phyloP scores from a whole-genome alignment of 148 eudicot species.

The Chenopodium formosanum region DNA sequence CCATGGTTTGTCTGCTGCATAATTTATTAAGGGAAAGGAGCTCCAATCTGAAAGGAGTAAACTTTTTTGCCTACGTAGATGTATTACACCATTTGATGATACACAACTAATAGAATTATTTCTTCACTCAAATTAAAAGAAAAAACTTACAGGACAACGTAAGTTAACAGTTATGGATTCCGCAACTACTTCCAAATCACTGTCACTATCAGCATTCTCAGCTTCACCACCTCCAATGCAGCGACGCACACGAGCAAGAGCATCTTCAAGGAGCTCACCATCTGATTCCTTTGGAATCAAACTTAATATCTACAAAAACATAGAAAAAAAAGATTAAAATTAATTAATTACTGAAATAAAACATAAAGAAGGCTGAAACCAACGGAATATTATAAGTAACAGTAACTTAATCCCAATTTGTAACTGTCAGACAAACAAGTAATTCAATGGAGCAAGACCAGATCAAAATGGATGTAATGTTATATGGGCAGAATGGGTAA shows the following conservation, averaged over 20 bases:
- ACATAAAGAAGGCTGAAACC: neutral
- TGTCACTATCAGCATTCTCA: constrained; percentile 67
- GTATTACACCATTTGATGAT: neutral
- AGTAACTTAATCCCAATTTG: neutral
- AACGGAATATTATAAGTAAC: neutral
- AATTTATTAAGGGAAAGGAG: neutral
- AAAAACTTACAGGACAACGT: constrained; percentile 72
- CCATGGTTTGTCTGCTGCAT: neutral
- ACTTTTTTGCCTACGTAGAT: neutral
- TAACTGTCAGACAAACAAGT: neutral
- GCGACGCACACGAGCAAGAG: constrained; percentile 67
- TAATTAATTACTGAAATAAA: neutral
- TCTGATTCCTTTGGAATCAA: constrained; percentile 61
- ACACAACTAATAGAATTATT: constrained; percentile 10
- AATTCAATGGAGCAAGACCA: neutral
- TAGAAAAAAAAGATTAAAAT: neutral
- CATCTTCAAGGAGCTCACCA: constrained; percentile 68
- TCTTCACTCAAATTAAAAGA: neutral
- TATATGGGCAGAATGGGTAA: neutral
- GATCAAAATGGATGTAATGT: neutral
- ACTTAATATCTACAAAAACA: constrained; percentile 45
- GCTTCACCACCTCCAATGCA: constrained; percentile 68
- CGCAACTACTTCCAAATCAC: constrained; percentile 78
- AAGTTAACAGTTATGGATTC: constrained; percentile 63
- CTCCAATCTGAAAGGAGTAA: neutral